Evolutionary conservation across 805 yeast species (phyloP).

Genomic region (Candida odintsovae): DNA sequence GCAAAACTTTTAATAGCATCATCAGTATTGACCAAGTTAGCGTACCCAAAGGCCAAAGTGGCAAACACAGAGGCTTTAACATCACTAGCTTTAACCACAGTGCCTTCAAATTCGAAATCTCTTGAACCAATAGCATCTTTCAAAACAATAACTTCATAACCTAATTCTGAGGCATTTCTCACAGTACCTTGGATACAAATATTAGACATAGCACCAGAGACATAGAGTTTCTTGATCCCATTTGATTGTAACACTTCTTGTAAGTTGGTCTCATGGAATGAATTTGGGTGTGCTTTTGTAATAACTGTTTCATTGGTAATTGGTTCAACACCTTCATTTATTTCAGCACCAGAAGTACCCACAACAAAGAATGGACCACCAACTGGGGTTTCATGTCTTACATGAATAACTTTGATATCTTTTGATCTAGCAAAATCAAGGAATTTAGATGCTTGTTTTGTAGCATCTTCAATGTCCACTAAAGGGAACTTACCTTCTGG

Average conservation of each 20-base stretch:
- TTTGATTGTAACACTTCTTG: constrained; percentile 5
- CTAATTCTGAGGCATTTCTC: constrained; percentile 15
- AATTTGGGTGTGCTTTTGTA: constrained; percentile 12
- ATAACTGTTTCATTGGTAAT: constrained; percentile 7
- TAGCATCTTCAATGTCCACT: constrained; percentile 8
- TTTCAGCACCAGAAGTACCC: constrained; percentile 9
- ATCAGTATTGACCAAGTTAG: constrained; percentile 7
- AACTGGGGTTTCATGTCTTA: constrained; percentile 7
- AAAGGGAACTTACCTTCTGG: constrained; percentile 11
- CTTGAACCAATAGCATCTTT: constrained; percentile 17
- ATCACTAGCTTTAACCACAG: constrained; percentile 6
- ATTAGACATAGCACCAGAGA: constrained; percentile 19
- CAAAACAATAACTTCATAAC: constrained; percentile 10
- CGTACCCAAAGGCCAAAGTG: constrained; percentile 13
- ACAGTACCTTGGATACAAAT: constrained; percentile 18
- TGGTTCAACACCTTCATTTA: constrained; percentile 9
- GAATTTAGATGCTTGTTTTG: constrained; percentile 9
- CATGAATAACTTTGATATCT: constrained; percentile 8
- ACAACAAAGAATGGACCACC: constrained; percentile 9
- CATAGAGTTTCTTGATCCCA: constrained; percentile 6
- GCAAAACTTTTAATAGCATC: constrained; percentile 2
- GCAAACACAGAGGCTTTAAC: constrained; percentile 13
- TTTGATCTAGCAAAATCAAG: constrained; percentile 8
- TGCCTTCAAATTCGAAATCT: constrained; percentile 14
- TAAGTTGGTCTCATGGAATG: constrained; percentile 12